phyloP scores from a whole-genome alignment of 2,329 filamentous ascomycete species.

The Calonectria multiphialidica region DNA sequence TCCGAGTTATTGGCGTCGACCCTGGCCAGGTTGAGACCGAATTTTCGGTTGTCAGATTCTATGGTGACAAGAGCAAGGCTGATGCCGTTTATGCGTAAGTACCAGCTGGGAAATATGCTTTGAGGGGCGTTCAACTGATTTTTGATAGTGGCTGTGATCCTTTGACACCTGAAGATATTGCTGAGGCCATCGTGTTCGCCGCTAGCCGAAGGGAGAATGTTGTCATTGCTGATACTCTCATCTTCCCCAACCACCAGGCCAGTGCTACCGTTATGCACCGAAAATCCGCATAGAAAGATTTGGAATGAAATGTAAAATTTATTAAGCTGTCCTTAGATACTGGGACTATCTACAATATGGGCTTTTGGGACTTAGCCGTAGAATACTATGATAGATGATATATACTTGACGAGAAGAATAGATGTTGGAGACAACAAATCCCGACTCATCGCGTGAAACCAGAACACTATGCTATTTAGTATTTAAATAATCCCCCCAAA shows the following conservation, averaged over 20 bases:
- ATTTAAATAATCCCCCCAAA: neutral
- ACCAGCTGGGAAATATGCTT: fast-evolving
- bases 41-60: slow-evolving; percentile 88
- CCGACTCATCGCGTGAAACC: too few relatives aligned
- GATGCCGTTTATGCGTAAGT: slow-evolving; percentile 88
- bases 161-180: slow-evolving; percentile 89
- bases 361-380: neutral
- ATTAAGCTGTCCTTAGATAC: neutral
- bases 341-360: neutral
- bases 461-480: neutral
- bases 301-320: neutral
- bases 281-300: slow-evolving; percentile 38
- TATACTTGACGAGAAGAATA: neutral
- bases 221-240: slow-evolving; percentile 85
- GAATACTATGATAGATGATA: neutral
- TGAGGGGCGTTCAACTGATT: neutral
- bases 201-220: slow-evolving; percentile 89
- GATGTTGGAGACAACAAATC: neutral
- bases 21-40: slow-evolving; percentile 96
- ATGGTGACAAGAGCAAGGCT: slow-evolving; percentile 88
- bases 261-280: slow-evolving; percentile 41
- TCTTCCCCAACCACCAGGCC: slow-evolving; percentile 87
- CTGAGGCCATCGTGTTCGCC: slow-evolving; percentile 88
- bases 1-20: slow-evolving; percentile 88
- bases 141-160: slow-evolving; percentile 76